Percentiles rank a stretch among this genome's conserved stretches.
These are phyloP conservation scores for Sarocladium kiliense DNA, from an alignment of 2,329 filamentous ascomycete genomes.

Conservation along the genomic window DNA sequence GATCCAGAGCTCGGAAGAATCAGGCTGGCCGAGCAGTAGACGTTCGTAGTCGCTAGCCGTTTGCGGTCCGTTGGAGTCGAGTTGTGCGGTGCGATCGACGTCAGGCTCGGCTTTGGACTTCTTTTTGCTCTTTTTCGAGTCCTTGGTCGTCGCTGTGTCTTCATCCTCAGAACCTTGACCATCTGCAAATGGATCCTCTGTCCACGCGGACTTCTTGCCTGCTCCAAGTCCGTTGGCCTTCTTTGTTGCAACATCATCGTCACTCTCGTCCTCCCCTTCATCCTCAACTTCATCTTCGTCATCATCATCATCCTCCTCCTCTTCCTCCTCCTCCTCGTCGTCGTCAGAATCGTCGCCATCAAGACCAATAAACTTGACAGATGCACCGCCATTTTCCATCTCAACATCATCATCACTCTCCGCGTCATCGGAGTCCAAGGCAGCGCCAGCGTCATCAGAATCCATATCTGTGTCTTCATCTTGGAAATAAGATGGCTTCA, in stretches of 20 bases:
- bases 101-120: constrained; percentile 75
- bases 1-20: constrained; percentile 92
- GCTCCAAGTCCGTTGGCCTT: constrained; percentile 56
- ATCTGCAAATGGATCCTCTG: constrained; percentile 61
- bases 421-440: constrained; percentile 39
- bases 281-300: constrained; percentile 27
- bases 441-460: constrained; percentile 40
- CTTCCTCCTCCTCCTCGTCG: constrained; percentile 34
- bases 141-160: constrained; percentile 23
- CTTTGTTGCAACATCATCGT: constrained; percentile 35
- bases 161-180: constrained; percentile 37
- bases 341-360: constrained; percentile 40
- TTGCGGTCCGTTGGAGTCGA: constrained; percentile 84
- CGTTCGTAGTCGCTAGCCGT: constrained; percentile 91
- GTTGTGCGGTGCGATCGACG: constrained; percentile 84
- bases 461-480: constrained; percentile 52
- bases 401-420: constrained; percentile 45
- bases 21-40: constrained; percentile 83
- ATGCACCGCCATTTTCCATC: constrained; percentile 38
- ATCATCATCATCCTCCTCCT: constrained; percentile 31
- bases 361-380: constrained; percentile 39
- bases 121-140: constrained; percentile 45
- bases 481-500: constrained; percentile 90
- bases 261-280: constrained; percentile 31
- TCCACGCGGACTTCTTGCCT: constrained; percentile 86